Evolutionary conservation across 345 rosid genomes (phyloP).

Genomic region (Acer yangbiense): DNA sequence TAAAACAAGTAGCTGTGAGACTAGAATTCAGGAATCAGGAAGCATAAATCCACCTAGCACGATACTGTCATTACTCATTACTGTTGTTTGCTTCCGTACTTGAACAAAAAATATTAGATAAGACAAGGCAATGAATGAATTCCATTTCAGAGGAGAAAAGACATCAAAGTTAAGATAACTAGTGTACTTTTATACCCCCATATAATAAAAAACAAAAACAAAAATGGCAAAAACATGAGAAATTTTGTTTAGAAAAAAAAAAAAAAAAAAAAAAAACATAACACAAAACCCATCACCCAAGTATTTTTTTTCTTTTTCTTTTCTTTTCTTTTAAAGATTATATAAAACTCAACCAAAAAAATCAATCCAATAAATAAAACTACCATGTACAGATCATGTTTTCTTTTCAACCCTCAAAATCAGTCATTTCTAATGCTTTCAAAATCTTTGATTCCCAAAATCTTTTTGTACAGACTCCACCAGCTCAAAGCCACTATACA

Average conservation of each 20-base stretch:
- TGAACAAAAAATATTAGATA: not conserved
- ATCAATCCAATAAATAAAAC: too few species aligned
- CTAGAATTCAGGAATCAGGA: not conserved
- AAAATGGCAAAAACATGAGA: not conserved
- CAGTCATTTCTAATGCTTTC: not conserved
- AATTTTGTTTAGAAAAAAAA: too few species aligned
- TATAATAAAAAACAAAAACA: too few species aligned
- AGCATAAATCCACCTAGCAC: not conserved
- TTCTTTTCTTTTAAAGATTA: too few species aligned
- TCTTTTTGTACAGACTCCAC: not conserved
- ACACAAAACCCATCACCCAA: too few species aligned
- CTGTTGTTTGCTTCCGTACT: not conserved
- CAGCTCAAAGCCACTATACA: not conserved
- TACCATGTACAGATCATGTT: too few species aligned
- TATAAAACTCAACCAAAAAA: too few species aligned
- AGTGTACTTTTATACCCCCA: not conserved
- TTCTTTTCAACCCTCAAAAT: not conserved
- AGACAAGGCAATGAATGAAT: not conserved
- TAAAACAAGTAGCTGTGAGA: not conserved
- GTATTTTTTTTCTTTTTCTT: too few species aligned
- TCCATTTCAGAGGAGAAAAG: not conserved
- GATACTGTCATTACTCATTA: not conserved
- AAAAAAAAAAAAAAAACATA: too few species aligned
- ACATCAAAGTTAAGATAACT: not conserved
- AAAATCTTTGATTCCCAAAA: conserved; percentile 17